A percentile compares a stretch with the other conserved stretches of the same genome.
phyloP scores from a whole-genome alignment of 1,284 basidiomycete genomes.

The Ustilago trichophora region DNA sequence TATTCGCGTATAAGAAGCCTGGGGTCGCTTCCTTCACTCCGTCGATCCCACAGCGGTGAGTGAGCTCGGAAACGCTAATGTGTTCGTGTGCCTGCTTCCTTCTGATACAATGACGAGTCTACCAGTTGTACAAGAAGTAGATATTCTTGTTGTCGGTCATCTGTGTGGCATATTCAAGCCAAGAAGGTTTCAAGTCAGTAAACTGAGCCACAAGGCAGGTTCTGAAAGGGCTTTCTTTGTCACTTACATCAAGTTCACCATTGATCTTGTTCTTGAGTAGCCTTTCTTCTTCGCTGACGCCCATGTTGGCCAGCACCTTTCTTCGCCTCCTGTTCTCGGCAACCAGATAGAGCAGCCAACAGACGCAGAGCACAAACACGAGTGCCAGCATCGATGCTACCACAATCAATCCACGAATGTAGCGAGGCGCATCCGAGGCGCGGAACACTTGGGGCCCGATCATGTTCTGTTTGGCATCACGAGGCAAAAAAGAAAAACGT shows the following conservation, averaged over 20 bases:
- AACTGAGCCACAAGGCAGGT: no score
- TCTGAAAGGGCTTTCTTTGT: no score
- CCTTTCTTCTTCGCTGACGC: constrained; percentile 25
- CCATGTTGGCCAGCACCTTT: constrained; percentile 23
- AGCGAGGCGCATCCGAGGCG: constrained; percentile 62
- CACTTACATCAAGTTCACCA: constrained; percentile 30
- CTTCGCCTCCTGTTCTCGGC: constrained; percentile 19
- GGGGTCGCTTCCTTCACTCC: no score
- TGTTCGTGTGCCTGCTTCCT: no score
- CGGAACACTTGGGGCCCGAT: constrained; percentile 58
- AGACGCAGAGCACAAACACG: constrained; percentile 14
- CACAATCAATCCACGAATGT: constrained; percentile 56
- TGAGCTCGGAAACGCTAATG: no score
- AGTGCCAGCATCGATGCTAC: constrained; percentile 44
- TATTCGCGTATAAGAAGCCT: no score
- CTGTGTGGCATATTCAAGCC: no score
- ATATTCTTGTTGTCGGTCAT: constrained; percentile 41
- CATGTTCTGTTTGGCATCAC: constrained; percentile 21
- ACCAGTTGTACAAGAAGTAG: constrained; percentile 30
- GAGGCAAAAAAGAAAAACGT: constrained; percentile 4
- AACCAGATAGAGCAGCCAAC: constrained; percentile 18
- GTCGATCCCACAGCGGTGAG: no score
- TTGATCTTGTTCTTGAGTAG: constrained; percentile 38
- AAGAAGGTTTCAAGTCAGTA: not conserved
- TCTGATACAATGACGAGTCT: no score